Base-by-base conservation (phyloP, 768 basidiomycete species). In the Clavulina sp. region DNA sequence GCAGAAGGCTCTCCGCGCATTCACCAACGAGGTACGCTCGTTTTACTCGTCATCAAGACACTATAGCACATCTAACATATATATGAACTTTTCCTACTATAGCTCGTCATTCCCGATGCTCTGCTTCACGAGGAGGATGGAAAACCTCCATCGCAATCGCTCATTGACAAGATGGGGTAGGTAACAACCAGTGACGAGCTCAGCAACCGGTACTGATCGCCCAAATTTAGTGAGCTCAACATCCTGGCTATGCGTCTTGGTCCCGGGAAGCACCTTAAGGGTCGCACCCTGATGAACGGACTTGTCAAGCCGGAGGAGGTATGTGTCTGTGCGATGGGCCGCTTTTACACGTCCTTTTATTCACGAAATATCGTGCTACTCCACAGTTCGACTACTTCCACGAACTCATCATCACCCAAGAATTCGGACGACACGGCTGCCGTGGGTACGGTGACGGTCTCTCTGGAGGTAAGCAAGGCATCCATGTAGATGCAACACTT, bases 221-320 rank as follows among this genome's bases (percentile, higher is more conserved):
- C 34, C 9, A 7, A 19, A 19, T 7, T 38, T 38, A 49, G 48
- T 7, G 86, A 64, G 55, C 77, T 72, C 53, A 82, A 87, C 64
- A 70, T 92, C 41, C 78, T 85, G 48, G 80, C 84, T 5, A 92
- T 95, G 88, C 77, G 89, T 3, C 72, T 91, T 49, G 91, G 91
- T 2, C 89, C 88, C 2, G 86, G 85, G n/a, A 85, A 86, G 63
- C 86, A 92, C 61, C 73, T 95, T 23, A 69, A 84, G 60, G 87
- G 89, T 0, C 73, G 76, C 33, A 75, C 69, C 7, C 66, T 95
- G 1, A 78, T 89, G 66, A 81, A 76, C 28, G 88, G 87, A 9
- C 64, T 77, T 21, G 73, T 86, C 43, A 76, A 76, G 49, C 78
- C 83, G 2, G 84, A 86, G 60, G 81, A 91, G 49, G 54, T 49